Evolutionary conservation across 257 asterid species (phyloP).

Genomic region (Scutellaria minor): DNA sequence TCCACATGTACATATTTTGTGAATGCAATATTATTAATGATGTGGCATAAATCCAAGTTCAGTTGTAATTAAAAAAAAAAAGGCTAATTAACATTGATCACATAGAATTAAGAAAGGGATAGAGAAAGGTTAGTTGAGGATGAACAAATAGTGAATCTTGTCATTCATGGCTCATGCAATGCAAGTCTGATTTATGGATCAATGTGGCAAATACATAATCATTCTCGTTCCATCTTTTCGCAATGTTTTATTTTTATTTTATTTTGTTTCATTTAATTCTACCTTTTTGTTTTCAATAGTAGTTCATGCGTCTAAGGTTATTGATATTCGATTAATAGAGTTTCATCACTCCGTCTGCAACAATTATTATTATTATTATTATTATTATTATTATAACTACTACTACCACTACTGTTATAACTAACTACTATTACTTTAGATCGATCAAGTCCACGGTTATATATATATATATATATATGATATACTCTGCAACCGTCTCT

Average conservation of each 20-base stretch:
- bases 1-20: too few relatives aligned
- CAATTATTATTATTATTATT: too few relatives aligned
- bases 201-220: conserved; percentile 30
- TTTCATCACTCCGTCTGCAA: too few relatives aligned
- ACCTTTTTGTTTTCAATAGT: conserved; percentile 16
- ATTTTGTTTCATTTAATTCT: neutral
- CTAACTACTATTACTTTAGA: too few relatives aligned
- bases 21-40: too few relatives aligned
- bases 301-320: conserved; percentile 22
- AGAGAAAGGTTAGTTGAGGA: conserved; percentile 32
- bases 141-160: conserved; percentile 25
- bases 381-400: too few relatives aligned
- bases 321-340: neutral
- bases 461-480: too few relatives aligned
- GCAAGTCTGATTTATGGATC: neutral
- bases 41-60: neutral
- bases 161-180: conserved; percentile 11
- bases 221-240: conserved; percentile 22
- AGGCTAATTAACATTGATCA: neutral
- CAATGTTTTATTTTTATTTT: neutral
- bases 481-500: too few relatives aligned
- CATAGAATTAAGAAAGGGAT: conserved; percentile 16
- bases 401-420: too few relatives aligned
- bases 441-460: too few relatives aligned
- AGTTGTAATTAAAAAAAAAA: neutral